phyloP scores from a whole-genome alignment of 345 rosid species.

The Fremontodendron californicum region DNA sequence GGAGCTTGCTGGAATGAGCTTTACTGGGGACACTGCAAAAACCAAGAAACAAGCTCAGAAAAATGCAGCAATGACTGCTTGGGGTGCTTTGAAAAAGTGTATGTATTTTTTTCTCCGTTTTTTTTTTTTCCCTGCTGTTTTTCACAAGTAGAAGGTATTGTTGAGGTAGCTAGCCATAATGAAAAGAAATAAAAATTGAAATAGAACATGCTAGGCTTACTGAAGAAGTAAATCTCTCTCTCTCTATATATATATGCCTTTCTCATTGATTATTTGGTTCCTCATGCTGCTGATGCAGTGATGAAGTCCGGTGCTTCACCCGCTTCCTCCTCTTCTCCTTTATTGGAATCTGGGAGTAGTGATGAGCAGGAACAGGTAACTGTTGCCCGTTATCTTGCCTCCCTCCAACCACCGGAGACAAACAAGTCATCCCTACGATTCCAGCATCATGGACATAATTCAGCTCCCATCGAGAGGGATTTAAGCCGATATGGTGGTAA shows the following conservation, averaged over 20 bases:
- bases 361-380: constrained; percentile 43
- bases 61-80: constrained; percentile 42
- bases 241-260: no score
- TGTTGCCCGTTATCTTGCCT: constrained; percentile 36
- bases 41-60: constrained; percentile 54
- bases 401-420: constrained; percentile 25
- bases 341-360: constrained; percentile 20
- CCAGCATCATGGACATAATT: neutral
- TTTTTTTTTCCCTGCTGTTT: no score
- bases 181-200: no score
- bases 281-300: constrained; percentile 13
- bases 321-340: constrained; percentile 11
- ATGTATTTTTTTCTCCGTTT: constrained; percentile 5
- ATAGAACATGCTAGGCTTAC: no score
- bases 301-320: constrained; percentile 16
- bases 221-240: no score
- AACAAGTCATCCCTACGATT: constrained; percentile 12
- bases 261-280: neutral
- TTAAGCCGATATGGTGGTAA: neutral
- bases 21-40: constrained; percentile 39
- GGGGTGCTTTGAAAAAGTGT: constrained; percentile 39
- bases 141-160: no score
- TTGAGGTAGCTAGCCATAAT: no score
- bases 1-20: constrained; percentile 42
- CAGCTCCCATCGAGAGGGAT: constrained; percentile 15